phyloP scores from a whole-genome alignment of 768 basidiomycete species.

The Lactarius evosmus region DNA sequence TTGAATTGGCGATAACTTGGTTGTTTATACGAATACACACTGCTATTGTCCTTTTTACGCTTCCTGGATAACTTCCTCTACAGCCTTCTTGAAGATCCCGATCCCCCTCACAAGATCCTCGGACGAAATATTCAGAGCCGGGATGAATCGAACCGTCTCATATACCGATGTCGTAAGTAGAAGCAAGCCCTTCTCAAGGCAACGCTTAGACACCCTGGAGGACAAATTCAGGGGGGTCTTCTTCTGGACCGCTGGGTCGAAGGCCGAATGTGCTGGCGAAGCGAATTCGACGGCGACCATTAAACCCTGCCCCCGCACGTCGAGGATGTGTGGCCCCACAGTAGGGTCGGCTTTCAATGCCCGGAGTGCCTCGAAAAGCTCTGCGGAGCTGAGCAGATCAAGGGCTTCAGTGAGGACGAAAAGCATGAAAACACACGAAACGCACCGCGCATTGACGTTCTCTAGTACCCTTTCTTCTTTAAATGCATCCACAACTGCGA shows the following conservation, averaged over 20 bases:
- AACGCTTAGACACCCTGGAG: conserved; percentile 67
- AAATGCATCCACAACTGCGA: conserved; percentile 76
- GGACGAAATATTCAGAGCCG: conserved; percentile 76
- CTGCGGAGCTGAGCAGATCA: conserved; percentile 51
- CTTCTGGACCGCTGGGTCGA: conserved; percentile 43
- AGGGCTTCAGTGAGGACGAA: not conserved
- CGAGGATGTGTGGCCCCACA: conserved; percentile 61
- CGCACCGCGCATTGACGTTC: conserved; percentile 72
- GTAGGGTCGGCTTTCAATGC: conserved; percentile 52
- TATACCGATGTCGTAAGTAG: conserved; percentile 88
- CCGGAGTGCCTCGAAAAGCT: conserved; percentile 64
- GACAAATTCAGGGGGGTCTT: conserved; percentile 55
- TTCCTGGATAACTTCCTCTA: conserved; percentile 62
- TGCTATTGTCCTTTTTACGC: conserved; percentile 22
- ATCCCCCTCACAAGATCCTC: conserved; percentile 71
- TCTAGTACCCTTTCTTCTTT: conserved; percentile 75
- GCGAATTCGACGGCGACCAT: conserved; percentile 86
- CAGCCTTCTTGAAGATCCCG: conserved; percentile 62
- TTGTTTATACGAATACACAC: not conserved
- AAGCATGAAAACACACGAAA: not conserved
- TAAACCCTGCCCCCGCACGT: conserved; percentile 84
- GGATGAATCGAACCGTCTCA: conserved; percentile 90
- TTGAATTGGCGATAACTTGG: not conserved
- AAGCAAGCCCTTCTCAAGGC: conserved; percentile 82
- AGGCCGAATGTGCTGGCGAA: conserved; percentile 52